Conservation (phyloP, 495 filamentous ascomycete genomes). For the Cladorrhinum samala region DNA sequence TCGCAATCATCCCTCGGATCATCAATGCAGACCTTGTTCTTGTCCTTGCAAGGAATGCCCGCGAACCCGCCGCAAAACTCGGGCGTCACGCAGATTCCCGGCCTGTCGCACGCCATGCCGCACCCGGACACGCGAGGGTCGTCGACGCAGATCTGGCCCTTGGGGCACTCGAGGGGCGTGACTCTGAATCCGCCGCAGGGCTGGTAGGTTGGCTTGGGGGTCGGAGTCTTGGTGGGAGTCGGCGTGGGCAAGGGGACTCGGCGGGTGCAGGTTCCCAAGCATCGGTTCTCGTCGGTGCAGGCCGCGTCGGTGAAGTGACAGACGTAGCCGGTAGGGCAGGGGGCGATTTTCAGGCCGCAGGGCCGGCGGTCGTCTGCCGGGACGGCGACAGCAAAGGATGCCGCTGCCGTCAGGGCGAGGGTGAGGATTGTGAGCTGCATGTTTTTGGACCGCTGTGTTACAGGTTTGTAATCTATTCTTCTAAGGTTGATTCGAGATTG, state of each 20-base stretch:
- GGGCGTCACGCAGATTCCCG: conserved; percentile 26
- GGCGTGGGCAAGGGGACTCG: conserved; percentile 8
- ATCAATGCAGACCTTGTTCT: conserved; percentile 22
- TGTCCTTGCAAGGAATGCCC: conserved; percentile 19
- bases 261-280: conserved; percentile 14
- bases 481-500: background rate
- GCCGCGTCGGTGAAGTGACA: conserved; percentile 15
- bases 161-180: conserved; percentile 10
- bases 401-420: background rate
- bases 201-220: conserved; percentile 10
- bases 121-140: conserved; percentile 22
- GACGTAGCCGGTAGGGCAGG: conserved; percentile 11
- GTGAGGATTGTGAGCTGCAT: conserved; percentile 8
- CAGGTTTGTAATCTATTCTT: background rate
- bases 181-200: conserved; percentile 24
- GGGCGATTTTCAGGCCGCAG: conserved; percentile 24
- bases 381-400: conserved; percentile 3
- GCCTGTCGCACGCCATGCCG: conserved; percentile 26
- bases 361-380: background rate
- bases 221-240: conserved; percentile 7
- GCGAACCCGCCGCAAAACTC: conserved; percentile 27
- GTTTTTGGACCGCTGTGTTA: conserved; percentile 8
- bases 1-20: conserved; percentile 28
- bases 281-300: conserved; percentile 12
- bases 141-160: conserved; percentile 25